phyloP scores from a whole-genome alignment of 768 basidiomycete genomes.

The Bullera alba region DNA sequence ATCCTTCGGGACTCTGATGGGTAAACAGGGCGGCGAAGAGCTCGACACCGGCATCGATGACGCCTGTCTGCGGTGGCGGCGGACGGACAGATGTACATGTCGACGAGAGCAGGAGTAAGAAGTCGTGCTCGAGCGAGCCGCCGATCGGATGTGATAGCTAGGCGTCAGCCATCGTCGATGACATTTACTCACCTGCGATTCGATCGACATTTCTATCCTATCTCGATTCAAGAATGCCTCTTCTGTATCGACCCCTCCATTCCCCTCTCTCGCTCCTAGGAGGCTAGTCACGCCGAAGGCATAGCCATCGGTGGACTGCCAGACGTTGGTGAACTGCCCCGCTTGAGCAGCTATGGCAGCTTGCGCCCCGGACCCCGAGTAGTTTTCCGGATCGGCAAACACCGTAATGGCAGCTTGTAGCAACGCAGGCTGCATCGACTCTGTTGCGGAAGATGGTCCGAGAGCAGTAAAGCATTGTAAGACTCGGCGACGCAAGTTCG shows the following conservation, averaged over 20 bases:
- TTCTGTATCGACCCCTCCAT: slow-evolving; percentile 28
- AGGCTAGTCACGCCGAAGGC: slow-evolving; percentile 80
- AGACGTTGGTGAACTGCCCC: slow-evolving; percentile 74
- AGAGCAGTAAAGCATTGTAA: slow-evolving; percentile 83
- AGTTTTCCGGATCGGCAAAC: slow-evolving; percentile 81
- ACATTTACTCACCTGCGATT: slow-evolving; percentile 56
- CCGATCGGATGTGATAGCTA: slow-evolving; percentile 72
- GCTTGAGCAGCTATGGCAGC: slow-evolving; percentile 71
- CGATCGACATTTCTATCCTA: slow-evolving; percentile 69
- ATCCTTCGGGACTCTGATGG: slow-evolving; percentile 58
- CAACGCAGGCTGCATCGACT: slow-evolving; percentile 70
- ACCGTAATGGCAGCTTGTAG: slow-evolving; percentile 72
- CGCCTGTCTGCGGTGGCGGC: slow-evolving; percentile 67
- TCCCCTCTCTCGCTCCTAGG: slow-evolving; percentile 24
- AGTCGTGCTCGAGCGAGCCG: slow-evolving; percentile 79
- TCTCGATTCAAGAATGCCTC: slow-evolving; percentile 65
- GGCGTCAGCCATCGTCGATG: neutral
- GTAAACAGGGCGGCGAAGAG: slow-evolving; percentile 75
- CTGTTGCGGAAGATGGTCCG: slow-evolving; percentile 70
- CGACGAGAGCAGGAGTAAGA: slow-evolving; percentile 57
- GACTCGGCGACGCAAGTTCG: slow-evolving; percentile 71
- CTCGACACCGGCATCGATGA: slow-evolving; percentile 82
- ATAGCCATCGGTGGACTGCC: slow-evolving; percentile 82
- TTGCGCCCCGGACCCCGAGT: slow-evolving; percentile 63
- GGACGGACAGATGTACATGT: slow-evolving; percentile 37